Evolutionary conservation across 2,329 filamentous ascomycete genomes (phyloP), one percentile per base, ranked within the genome.

Genomic region (Gnomoniopsis sp.): DNA sequence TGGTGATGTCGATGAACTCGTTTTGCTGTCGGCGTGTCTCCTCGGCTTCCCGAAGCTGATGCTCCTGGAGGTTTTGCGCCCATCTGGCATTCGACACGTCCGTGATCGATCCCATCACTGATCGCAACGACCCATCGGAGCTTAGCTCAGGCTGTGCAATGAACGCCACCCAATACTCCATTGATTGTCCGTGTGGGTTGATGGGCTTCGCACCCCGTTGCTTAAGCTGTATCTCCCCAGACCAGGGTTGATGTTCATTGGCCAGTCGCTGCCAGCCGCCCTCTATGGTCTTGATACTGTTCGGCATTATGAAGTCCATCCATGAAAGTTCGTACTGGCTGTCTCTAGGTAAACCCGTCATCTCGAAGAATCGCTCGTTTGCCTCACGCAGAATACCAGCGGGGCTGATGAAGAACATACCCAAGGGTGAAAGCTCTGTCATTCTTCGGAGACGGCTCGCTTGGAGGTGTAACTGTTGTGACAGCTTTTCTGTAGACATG

Each of bases 1-100:
- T 75, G 0, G 77, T 80, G 43, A 80, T 80, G 66, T 81, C 78
- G 59, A 81, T 80, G 62, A 81, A 81, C 55, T 82, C 80, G 53
- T 83, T 81, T 60, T 85, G 82, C 62, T 83, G 81, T 21, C 81
- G 58, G 15, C 72, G 60, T 2, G 67, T 72, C 62, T 74, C 72
- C 12, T 74, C 72, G 0, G 72, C 72, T 46, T 75, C 71, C 23
- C 70, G 69, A 0, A 76, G 64, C 7, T 73, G 68, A 14, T 67
- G 67, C 15, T 70, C 68, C 49, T 77, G 71, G 1, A 77, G 57
- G 0, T 70, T 71, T 26, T 78, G 71, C 0, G 73, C 75, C 70
- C 73, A 77, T 46, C 77, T 77, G 4, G 76, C 67, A n/a, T 75
- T 71, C 0, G 74, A 77, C 19, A 78, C 77, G 23, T 78, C 75